Evolutionary conservation across 1,284 basidiomycete species (phyloP), one percentile per base, ranked within the genome.

Genomic region (Leucoagaricus sp.): DNA sequence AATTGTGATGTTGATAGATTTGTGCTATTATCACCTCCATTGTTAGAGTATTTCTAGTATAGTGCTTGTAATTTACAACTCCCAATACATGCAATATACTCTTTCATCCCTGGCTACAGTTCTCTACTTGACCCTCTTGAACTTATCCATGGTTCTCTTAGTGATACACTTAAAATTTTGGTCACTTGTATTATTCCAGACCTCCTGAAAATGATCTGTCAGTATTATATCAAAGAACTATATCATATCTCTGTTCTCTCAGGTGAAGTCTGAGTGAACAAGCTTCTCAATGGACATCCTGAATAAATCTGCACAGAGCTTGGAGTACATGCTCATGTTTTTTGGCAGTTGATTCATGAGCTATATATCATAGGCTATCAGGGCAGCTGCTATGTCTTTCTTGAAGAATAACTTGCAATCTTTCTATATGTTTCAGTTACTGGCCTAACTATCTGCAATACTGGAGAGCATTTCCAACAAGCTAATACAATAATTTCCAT

Each of bases 401-500:
- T 69, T 2, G 61, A 69, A 26, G 66, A 71, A 47, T 61, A 71
- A 45, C 47, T 67, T 1, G 65, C 68, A 8, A 70, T 72, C 25
- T 72, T 70, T 59, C 59, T 72, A 1, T 69, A 72, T 53, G 60
- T 55, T 1, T 68, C 60, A 15, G 36, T 38, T 38, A 38, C 17
- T 5, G 36, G 4, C 4, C 8, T 38, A 4, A 38, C 36, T 5
- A 56, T 67, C 28, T 44, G 55, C 6, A 60, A 69, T 61, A 49
- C 64, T 57, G 68, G 65, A n/a, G 71, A 73, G 52, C 41, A 63
- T 3, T 74, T 72, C 53, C 61, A 66, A 33, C 48, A 58, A 1
- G 57, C 57, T 23, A 58, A 58, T 31, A 61, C 60, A 2, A 65
- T 61, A 31, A 60, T 64, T 7, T 59, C 62, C 49, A 59, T 59